phyloP scores from a whole-genome alignment of 208 protist species.

The Crithidia brevicula region DNA sequence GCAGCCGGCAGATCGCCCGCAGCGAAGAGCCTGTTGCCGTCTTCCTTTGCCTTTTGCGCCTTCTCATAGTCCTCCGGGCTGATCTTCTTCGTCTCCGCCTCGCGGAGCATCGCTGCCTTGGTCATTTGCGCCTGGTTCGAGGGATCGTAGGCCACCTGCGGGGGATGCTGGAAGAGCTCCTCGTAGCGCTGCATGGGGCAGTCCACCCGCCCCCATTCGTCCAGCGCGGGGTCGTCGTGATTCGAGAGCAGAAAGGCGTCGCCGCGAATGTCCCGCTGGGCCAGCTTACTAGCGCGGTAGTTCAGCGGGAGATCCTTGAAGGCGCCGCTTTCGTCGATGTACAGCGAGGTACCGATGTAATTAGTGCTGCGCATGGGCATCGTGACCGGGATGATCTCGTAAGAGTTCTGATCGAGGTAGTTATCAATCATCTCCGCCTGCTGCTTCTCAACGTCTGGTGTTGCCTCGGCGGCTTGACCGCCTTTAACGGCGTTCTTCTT shows the following conservation, averaged over 20 bases:
- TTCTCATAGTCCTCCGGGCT: conserved; percentile 59
- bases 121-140: conserved; percentile 80
- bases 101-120: conserved; percentile 49
- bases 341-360: conserved; percentile 86
- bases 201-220: conserved; percentile 85
- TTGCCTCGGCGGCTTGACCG: conserved; percentile 5
- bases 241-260: conserved; percentile 89
- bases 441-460: conserved; percentile 24
- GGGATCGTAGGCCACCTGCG: conserved; percentile 56
- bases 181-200: conserved; percentile 55
- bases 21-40: conserved; percentile 63
- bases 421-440: conserved; percentile 71
- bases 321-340: conserved; percentile 88
- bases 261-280: conserved; percentile 88
- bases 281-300: conserved; percentile 79
- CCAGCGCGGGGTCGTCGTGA: conserved; percentile 87
- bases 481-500: conserved; percentile 23
- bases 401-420: conserved; percentile 78
- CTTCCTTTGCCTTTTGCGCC: conserved; percentile 59
- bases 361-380: conserved; percentile 77
- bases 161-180: conserved; percentile 47
- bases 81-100: conserved; percentile 74
- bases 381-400: conserved; percentile 87
- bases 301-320: conserved; percentile 90
- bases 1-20: conserved; percentile 52